phyloP scores from a whole-genome alignment of 768 basidiomycete species.

The Podaxis rugospora region DNA sequence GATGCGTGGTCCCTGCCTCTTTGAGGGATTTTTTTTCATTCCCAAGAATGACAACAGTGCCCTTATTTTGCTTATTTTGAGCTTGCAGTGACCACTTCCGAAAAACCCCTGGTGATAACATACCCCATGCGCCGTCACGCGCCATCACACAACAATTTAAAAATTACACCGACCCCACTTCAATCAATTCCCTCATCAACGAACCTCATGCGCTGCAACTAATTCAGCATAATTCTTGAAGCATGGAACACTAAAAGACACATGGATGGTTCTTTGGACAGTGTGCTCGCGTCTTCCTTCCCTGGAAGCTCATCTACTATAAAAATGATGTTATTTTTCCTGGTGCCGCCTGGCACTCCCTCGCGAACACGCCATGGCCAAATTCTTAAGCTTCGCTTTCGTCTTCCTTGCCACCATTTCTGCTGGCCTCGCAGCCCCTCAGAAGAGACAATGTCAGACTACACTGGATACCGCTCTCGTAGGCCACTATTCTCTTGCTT shows the following conservation, averaged over 20 bases:
- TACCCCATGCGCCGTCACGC: neutral
- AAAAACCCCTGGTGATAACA: neutral
- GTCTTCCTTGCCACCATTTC: conserved; percentile 7
- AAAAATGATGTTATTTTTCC: neutral
- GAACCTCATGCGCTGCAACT: neutral
- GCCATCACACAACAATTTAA: neutral
- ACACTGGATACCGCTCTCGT: conserved; percentile 19
- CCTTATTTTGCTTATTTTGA: neutral
- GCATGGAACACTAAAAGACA: neutral
- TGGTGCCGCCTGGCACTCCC: neutral
- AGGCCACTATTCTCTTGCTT: neutral
- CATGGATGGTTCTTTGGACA: neutral
- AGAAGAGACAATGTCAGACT: conserved; percentile 9
- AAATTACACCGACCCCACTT: neutral
- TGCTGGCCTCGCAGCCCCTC: neutral
- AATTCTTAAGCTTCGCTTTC: neutral
- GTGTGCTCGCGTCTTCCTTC: neutral
- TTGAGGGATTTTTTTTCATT: no score
- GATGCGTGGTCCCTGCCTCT: no score
- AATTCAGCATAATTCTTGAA: neutral
- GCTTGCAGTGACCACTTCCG: neutral
- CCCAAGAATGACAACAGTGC: no score
- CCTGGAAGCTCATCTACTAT: neutral
- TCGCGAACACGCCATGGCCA: neutral
- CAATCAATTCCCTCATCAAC: neutral